A percentile compares a stretch with the other conserved stretches of the same genome.
Evolutionary conservation across 768 basidiomycete species (phyloP).

Genomic region (Porpolomopsis calyptriformis): DNA sequence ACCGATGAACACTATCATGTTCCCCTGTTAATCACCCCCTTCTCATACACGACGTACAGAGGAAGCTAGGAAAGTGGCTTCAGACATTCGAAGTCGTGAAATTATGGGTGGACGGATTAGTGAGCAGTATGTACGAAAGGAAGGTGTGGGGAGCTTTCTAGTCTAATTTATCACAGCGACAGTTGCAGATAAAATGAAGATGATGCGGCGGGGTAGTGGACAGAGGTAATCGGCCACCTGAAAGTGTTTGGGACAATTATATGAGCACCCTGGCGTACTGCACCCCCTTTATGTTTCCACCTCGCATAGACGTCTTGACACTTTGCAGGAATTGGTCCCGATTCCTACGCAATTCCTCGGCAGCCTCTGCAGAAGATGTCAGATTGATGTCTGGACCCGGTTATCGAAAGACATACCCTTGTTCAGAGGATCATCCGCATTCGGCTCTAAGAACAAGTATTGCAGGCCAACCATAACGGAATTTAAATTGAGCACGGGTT

Average conservation of each 20-base stretch:
- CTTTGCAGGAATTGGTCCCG: constrained; percentile 75
- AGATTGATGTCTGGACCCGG: background rate
- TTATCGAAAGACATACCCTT: constrained; percentile 54
- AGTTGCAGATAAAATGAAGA: background rate
- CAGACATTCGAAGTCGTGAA: background rate
- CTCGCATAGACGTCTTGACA: constrained; percentile 82
- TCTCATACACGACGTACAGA: constrained; percentile 84
- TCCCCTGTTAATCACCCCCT: constrained; percentile 85
- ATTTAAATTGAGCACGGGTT: constrained; percentile 94
- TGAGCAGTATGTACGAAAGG: background rate
- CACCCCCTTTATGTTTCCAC: constrained; percentile 65
- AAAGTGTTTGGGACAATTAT: too few relatives aligned
- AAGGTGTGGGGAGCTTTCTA: constrained; percentile 2
- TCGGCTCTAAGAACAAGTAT: constrained; percentile 97
- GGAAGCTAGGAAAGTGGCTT: constrained; percentile 46
- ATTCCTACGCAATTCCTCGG: constrained; percentile 85
- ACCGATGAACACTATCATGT: constrained; percentile 83
- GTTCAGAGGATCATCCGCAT: constrained; percentile 96
- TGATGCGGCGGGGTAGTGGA: background rate
- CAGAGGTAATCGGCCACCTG: too few relatives aligned
- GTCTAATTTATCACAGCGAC: background rate
- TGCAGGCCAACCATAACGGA: constrained; percentile 98
- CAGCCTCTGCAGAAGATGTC: constrained; percentile 61
- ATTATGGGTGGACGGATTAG: background rate
- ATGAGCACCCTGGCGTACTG: constrained; percentile 67